phyloP scores from a whole-genome alignment of 768 basidiomycete genomes.

The Phlegmacium glaucopus region DNA sequence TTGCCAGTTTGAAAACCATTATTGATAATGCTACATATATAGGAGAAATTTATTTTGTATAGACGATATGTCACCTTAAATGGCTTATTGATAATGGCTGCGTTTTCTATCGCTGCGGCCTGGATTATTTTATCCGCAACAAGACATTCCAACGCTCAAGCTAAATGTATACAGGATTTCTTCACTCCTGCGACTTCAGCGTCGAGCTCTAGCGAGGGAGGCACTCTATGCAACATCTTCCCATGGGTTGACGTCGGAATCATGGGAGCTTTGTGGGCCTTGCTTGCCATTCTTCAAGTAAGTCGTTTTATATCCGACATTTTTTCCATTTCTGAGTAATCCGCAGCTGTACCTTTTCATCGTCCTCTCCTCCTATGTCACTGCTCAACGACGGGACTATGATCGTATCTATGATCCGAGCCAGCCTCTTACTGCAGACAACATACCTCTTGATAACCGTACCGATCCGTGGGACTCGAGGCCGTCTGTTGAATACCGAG shows the following conservation, averaged over 20 bases:
- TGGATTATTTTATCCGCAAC: constrained; percentile 82
- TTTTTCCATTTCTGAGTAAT: constrained; percentile 1
- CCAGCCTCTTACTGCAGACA: constrained; percentile 49
- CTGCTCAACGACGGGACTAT: constrained; percentile 76
- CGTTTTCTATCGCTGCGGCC: constrained; percentile 74
- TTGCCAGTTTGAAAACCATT: not conserved
- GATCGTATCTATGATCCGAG: constrained; percentile 64
- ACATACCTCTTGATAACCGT: constrained; percentile 60
- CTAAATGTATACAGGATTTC: constrained; percentile 59
- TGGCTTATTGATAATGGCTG: constrained; percentile 45
- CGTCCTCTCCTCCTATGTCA: constrained; percentile 56
- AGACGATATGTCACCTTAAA: constrained; percentile 71
- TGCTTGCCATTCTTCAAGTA: constrained; percentile 78
- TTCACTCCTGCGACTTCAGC: constrained; percentile 41
- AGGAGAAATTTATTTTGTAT: constrained; percentile 69
- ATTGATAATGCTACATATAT: constrained; percentile 1
- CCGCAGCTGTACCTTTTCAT: constrained; percentile 35
- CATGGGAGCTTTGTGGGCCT: constrained; percentile 85
- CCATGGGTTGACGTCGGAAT: constrained; percentile 90
- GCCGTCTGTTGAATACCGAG: constrained; percentile 2
- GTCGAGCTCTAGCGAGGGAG: constrained; percentile 45
- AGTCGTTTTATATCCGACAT: constrained; percentile 19
- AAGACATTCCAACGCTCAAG: constrained; percentile 69
- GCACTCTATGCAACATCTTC: constrained; percentile 84
- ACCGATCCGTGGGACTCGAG: constrained; percentile 66